These are phyloP conservation scores for Nothophoma quercina DNA, from an alignment of 2,329 filamentous ascomycete species.

Conservation along the genomic window DNA sequence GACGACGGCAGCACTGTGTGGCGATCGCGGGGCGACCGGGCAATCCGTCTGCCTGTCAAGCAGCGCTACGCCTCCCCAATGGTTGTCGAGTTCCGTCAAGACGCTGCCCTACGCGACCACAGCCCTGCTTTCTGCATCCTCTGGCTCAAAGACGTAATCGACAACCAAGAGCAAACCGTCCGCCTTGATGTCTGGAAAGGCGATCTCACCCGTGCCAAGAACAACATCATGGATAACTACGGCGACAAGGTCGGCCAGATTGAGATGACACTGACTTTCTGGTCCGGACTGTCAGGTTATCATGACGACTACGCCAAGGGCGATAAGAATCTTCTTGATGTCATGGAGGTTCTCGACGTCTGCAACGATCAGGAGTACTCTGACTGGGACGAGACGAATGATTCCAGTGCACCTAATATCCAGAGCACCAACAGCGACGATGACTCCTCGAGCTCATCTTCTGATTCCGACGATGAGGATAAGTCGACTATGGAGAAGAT, in stretches of 20 bases:
- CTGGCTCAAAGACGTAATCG: conserved; percentile 73
- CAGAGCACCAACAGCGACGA: conserved; percentile 40
- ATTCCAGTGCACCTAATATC: conserved; percentile 18
- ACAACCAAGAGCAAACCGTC: conserved; percentile 69
- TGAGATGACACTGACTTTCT: conserved; percentile 66
- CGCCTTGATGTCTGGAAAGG: conserved; percentile 72
- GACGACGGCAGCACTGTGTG: conserved; percentile 57
- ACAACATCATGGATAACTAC: conserved; percentile 57
- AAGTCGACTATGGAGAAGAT: conserved; percentile 26
- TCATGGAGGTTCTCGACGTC: conserved; percentile 70
- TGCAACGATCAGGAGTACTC: conserved; percentile 64
- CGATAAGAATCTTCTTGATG: conserved; percentile 63
- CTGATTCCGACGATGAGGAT: conserved; percentile 29
- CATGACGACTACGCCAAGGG: conserved; percentile 65
- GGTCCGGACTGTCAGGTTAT: conserved; percentile 67
- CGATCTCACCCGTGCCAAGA: conserved; percentile 63
- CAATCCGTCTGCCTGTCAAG: conserved; percentile 64
- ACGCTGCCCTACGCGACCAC: conserved; percentile 60
- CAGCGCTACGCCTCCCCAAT: conserved; percentile 67
- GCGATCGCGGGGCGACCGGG: conserved; percentile 57
- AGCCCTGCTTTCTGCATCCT: conserved; percentile 69
- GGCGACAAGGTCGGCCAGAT: conserved; percentile 67
- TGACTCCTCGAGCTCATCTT: conserved; percentile 35
- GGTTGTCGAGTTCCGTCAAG: conserved; percentile 67
- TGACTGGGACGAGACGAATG: conserved; percentile 38